Conservation (phyloP, 1,284 basidiomycete genomes). For the Entoloma clypeatum region DNA sequence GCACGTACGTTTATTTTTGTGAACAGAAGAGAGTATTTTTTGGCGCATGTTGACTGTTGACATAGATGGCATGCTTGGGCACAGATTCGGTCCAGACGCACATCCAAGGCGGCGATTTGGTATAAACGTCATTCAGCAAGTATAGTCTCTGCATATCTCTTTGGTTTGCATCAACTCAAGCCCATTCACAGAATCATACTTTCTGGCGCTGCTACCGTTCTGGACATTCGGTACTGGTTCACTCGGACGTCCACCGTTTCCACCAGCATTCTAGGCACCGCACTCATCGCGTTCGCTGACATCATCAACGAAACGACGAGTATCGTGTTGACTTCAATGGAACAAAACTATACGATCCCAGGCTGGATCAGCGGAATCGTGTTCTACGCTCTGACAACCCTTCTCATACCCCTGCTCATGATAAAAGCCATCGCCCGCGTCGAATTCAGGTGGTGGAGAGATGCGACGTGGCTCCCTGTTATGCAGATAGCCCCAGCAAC, state of each 20-base stretch:
- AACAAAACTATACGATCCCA: constrained; percentile 4
- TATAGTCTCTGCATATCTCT: not conserved
- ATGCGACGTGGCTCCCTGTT: constrained; percentile 19
- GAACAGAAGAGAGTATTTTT: too few species aligned
- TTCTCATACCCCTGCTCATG: constrained; percentile 20
- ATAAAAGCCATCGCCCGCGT: constrained; percentile 21
- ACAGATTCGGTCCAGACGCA: constrained; percentile 17
- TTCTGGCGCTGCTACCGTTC: constrained; percentile 7
- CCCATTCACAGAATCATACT: constrained; percentile 2
- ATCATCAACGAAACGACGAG: constrained; percentile 11
- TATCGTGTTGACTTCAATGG: constrained; percentile 1
- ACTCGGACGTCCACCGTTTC: constrained; percentile 26
- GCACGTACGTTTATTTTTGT: constrained; percentile 19
- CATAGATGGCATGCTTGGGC: constrained; percentile 23
- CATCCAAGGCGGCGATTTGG: constrained; percentile 23
- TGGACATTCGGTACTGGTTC: constrained; percentile 28
- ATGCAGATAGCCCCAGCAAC: constrained; percentile 16
- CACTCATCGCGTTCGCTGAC: constrained; percentile 15
- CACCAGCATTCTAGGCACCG: constrained; percentile 24
- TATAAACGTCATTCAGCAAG: constrained; percentile 17
- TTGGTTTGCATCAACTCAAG: not conserved
- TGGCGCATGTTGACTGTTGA: not conserved
- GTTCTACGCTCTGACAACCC: constrained; percentile 4
- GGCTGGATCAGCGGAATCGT: constrained; percentile 12
- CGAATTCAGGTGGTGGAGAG: constrained; percentile 17